A percentile compares a stretch with the other conserved stretches of the same genome.
Evolutionary conservation across 495 filamentous ascomycete genomes (phyloP).

Genomic region (Arthonia radiata): DNA sequence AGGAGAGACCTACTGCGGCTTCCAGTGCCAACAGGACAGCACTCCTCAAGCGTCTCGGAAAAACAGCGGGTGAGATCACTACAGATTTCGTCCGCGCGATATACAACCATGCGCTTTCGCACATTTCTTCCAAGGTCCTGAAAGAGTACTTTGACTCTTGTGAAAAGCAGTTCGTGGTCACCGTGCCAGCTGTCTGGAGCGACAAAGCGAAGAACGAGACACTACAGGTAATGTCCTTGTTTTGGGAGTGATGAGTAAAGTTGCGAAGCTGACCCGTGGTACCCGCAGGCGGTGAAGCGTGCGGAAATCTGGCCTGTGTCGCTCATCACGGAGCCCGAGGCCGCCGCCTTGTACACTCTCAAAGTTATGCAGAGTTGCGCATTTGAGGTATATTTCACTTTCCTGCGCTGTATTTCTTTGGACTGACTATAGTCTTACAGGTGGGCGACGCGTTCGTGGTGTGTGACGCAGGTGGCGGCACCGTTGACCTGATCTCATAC

Average conservation of each 20-base stretch:
- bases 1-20: slow-evolving; percentile 4
- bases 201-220: slow-evolving; percentile 48
- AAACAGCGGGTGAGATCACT: slow-evolving; percentile 32
- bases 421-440: too few species aligned
- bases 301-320: slow-evolving; percentile 21
- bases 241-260: slow-evolving; percentile 1
- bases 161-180: too few species aligned
- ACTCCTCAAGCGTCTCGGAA: slow-evolving; percentile 15
- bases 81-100: slow-evolving; percentile 36
- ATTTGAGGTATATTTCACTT: slow-evolving; percentile 2
- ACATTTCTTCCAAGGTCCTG: slow-evolving; percentile 16
- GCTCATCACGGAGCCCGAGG: slow-evolving; percentile 48
- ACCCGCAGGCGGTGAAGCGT: slow-evolving; percentile 9
- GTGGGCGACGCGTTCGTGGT: slow-evolving; percentile 53
- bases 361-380: slow-evolving; percentile 12
- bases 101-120: slow-evolving; percentile 7
- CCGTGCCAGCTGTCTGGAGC: slow-evolving; percentile 62
- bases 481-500: slow-evolving; percentile 43
- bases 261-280: slow-evolving; percentile 3
- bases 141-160: too few species aligned
- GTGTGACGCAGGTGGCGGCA: slow-evolving; percentile 58
- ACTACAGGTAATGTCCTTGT: slow-evolving; percentile 17
- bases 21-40: slow-evolving; percentile 4
- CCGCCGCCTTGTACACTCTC: slow-evolving; percentile 21
- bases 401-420: too few species aligned